phyloP scores from a whole-genome alignment of 257 asterid species.

The Nyctanthes arbortristis region DNA sequence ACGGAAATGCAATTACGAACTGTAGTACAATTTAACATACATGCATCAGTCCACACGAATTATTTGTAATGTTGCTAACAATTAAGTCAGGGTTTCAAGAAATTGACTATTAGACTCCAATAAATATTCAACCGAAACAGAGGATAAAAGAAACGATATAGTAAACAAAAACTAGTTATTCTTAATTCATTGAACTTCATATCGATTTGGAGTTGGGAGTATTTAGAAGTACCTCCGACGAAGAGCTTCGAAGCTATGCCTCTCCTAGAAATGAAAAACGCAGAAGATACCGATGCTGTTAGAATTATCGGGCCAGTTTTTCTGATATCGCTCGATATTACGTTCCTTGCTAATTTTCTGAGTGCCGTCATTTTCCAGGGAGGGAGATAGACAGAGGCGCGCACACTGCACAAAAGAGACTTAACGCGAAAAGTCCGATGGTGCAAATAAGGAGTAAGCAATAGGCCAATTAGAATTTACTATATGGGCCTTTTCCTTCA shows the following conservation, averaged over 20 bases:
- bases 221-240: constrained; percentile 60
- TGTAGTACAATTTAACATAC: too few relatives aligned
- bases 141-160: not conserved
- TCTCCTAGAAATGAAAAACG: constrained; percentile 48
- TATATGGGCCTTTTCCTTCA: too few relatives aligned
- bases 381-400: not conserved
- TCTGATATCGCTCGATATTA: constrained; percentile 22
- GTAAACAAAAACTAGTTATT: not conserved
- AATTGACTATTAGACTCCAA: constrained; percentile 22
- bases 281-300: constrained; percentile 30
- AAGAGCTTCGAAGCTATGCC: constrained; percentile 89
- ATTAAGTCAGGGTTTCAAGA: too few relatives aligned
- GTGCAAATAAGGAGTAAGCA: too few relatives aligned
- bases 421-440: too few relatives aligned
- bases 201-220: not conserved
- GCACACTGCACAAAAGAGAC: too few relatives aligned
- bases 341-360: constrained; percentile 40
- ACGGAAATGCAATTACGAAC: too few relatives aligned
- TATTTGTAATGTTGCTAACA: too few relatives aligned
- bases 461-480: too few relatives aligned
- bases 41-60: too few relatives aligned
- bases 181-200: not conserved
- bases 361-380: constrained; percentile 62
- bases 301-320: constrained; percentile 17
- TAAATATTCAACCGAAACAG: constrained; percentile 7